Evolutionary conservation across 495 filamentous ascomycete genomes (phyloP), one percentile per base, ranked within the genome.

Genomic region (Talaromyces stipitatus): DNA sequence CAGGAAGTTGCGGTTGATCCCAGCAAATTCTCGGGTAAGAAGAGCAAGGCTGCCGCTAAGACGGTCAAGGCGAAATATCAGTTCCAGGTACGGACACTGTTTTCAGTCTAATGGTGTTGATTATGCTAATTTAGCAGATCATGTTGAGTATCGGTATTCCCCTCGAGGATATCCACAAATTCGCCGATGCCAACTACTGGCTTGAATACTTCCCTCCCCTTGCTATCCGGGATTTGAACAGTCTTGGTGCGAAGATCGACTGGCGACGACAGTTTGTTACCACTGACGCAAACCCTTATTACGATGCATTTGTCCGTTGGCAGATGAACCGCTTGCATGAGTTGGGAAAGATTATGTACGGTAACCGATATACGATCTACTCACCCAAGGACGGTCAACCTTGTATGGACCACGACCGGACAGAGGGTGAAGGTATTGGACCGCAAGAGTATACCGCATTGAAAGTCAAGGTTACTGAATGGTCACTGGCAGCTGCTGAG

Each of bases 361-460:
- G 91, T 50, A 92, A 89, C 74, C 81, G 94, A 36, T 96, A 96
- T 67, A 97, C 92, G 2, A 84, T 98, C 60, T 97, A 97, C 78
- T 90, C 86, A 14, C 92, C 94, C 57, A 97, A 96, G 73, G 94
- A 97, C 66, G 92, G 92, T 50, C 94, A 97, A 67, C 89, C 94
- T 12, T 98, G 94, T 75, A 90, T 97, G 86, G 94, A 97, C 71
- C 94, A 98, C 72, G 94, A 98, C 71, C 81, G 94, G 60, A 88
- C 85, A 54, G 85, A 90, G 58, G 94, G 94, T 59, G 94, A 98
- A 75, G 94, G 90, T 53, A 83, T 97, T 50, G 84, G 82, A 32
- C 88, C 89, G 14, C 92, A 97, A 66, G 89, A 97, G 65, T 98
- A 98, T 70, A 91, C 90, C 11, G 91, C 87, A 20, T 72, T 98